Evolutionary conservation across 768 basidiomycete species (phyloP).

Genomic region (Calocera cornea): DNA sequence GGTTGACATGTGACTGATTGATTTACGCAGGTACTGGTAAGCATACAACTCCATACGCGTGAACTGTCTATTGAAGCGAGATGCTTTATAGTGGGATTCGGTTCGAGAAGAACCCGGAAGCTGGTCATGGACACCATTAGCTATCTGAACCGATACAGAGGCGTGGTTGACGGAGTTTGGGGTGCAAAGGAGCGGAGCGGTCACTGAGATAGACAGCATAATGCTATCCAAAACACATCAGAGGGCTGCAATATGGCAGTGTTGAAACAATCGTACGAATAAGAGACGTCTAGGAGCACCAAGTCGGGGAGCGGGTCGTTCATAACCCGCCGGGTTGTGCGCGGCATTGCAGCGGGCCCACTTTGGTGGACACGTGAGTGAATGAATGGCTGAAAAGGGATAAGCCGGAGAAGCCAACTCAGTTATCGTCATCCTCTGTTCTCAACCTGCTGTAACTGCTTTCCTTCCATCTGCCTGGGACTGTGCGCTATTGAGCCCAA

Average conservation of each 20-base stretch:
- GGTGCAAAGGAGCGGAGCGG: no score
- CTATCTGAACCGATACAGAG: neutral
- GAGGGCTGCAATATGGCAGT: no score
- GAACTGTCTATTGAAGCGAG: slow-evolving; percentile 9
- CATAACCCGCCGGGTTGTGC: neutral
- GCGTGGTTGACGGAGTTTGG: neutral
- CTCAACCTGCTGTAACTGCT: neutral
- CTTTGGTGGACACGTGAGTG: slow-evolving; percentile 30
- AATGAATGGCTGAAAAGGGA: slow-evolving; percentile 36
- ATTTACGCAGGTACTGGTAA: slow-evolving; percentile 27
- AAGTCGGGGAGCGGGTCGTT: neutral
- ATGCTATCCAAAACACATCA: no score
- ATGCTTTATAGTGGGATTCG: slow-evolving; percentile 54
- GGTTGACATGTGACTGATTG: neutral
- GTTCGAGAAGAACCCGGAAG: slow-evolving; percentile 74
- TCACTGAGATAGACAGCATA: no score
- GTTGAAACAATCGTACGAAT: no score
- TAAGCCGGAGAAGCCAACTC: neutral
- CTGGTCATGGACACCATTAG: slow-evolving; percentile 37
- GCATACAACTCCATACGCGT: slow-evolving; percentile 9
- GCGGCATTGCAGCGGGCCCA: neutral
- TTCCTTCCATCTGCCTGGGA: no score
- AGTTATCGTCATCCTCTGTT: neutral
- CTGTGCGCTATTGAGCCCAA: neutral
- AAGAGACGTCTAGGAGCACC: no score